Evolutionary conservation across 2,329 filamentous ascomycete species (phyloP), one percentile per base, ranked within the genome.

Genomic region (Neodidymelliopsis sp.): DNA sequence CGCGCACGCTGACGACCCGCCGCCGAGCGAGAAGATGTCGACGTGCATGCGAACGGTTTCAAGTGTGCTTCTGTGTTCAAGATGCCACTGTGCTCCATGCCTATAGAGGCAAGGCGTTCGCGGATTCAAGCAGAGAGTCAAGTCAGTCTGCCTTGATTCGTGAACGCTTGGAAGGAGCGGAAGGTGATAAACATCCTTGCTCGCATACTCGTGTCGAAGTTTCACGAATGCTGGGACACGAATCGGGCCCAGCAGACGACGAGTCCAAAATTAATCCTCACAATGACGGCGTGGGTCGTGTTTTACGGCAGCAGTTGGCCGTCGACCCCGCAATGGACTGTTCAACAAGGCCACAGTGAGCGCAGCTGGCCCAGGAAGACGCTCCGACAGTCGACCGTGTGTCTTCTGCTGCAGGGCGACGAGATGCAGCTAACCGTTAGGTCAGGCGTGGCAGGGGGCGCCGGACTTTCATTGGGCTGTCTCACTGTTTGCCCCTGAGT

Each of bases 121-220:
- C 37, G 43, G 39, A 53, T 24, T 29, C 53, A 44, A 34, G 41
- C 39, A 44, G 31, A 51, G 44, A 33, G 48, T 58, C 40, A 37
- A 39, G 47, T 10, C 52, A 56, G 54, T 36, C 53, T 48, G 49
- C 36, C 45, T 45, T 61, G 60, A 65, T 65, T 63, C 57, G 60
- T 58, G 48, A 61, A 30, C 39, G 28, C 44, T 39, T 41, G 31
- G 51, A 46, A 54, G 53, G 48, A 59, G 54, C 54, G 55, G 57
- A 43, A 59, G 50, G 57, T 62, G 62, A 63, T 56, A 50, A 54
- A 46, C 39, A 60, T 41, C 61, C 60, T 56, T 55, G 56, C 45
- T 41, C 41, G 34, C 44, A 42, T 49, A 53, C 49, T 53, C 53
- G 44, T 55, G 57, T 60, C 42, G 42, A 51, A 53, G 56, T 59